phyloP scores from a whole-genome alignment of 2,329 filamentous ascomycete species.

The Eutypa lata region DNA sequence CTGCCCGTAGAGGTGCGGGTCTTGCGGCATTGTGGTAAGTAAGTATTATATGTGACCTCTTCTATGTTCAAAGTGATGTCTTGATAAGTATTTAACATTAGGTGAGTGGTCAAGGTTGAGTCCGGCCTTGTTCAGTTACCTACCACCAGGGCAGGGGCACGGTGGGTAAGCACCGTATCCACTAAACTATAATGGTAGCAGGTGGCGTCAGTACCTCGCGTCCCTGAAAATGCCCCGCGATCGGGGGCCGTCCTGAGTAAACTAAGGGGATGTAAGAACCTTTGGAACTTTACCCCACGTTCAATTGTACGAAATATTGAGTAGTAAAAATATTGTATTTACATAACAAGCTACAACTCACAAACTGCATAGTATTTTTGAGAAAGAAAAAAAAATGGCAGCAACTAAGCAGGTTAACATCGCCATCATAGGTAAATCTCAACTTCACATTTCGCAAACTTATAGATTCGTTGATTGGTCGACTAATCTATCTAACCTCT shows the following conservation, averaged over 20 bases:
- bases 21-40: conserved; percentile 51
- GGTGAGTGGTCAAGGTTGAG: no score
- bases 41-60: no score
- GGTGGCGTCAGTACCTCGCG: conserved; percentile 3
- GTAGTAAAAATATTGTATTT: neutral
- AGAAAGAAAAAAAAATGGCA: conserved; percentile 32
- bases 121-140: no score
- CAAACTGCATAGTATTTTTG: no score
- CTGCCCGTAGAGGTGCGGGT: conserved; percentile 74
- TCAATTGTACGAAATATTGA: neutral
- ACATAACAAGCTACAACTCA: no score
- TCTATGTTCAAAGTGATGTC: no score
- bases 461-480: conserved; percentile 4
- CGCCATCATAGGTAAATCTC: conserved; percentile 42
- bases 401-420: conserved; percentile 47
- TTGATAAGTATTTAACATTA: no score
- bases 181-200: conserved; percentile 6
- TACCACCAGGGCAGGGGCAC: no score
- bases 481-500: conserved; percentile 10
- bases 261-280: no score
- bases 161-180: neutral
- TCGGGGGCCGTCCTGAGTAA: no score
- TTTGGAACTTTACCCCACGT: conserved; percentile 17
- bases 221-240: conserved; percentile 24
- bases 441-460: no score